Conservation (phyloP, 208 protist genomes). For the Trypanosoma rangeli region DNA sequence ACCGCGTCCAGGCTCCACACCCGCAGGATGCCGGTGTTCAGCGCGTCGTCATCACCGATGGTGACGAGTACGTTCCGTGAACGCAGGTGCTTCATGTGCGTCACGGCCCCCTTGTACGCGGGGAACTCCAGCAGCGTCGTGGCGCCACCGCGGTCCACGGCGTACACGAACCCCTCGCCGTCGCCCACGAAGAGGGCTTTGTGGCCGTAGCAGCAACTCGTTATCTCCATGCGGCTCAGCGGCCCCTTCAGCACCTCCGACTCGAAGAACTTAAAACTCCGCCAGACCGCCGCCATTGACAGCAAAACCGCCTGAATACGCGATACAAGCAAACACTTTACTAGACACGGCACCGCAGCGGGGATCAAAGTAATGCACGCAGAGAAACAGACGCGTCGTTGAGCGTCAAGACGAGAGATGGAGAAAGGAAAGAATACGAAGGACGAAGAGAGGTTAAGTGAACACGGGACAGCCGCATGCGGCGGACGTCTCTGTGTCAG, state of each 20-base stretch:
- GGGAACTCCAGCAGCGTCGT: slow-evolving; percentile 46
- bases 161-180: slow-evolving; percentile 67
- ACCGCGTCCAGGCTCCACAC: slow-evolving; percentile 47
- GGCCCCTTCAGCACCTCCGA: slow-evolving; percentile 35
- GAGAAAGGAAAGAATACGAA: neutral
- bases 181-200: slow-evolving; percentile 84
- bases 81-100: slow-evolving; percentile 54
- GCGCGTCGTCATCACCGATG: slow-evolving; percentile 73
- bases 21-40: slow-evolving; percentile 58
- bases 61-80: slow-evolving; percentile 65
- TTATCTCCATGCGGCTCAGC: slow-evolving; percentile 59
- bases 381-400: neutral
- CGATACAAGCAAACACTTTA: neutral
- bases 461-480: neutral
- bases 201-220: slow-evolving; percentile 72
- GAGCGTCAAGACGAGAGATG: neutral
- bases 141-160: slow-evolving; percentile 64
- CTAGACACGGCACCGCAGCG: neutral
- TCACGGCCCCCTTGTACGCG: slow-evolving; percentile 77
- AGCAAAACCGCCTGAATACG: neutral
- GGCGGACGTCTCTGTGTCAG: neutral
- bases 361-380: neutral
- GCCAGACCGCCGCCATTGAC: slow-evolving; percentile 35
- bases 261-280: slow-evolving; percentile 77
- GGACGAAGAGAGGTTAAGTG: neutral